Conservation (phyloP, 1,139 yeast species). For the Yamadazyma triangularis region DNA sequence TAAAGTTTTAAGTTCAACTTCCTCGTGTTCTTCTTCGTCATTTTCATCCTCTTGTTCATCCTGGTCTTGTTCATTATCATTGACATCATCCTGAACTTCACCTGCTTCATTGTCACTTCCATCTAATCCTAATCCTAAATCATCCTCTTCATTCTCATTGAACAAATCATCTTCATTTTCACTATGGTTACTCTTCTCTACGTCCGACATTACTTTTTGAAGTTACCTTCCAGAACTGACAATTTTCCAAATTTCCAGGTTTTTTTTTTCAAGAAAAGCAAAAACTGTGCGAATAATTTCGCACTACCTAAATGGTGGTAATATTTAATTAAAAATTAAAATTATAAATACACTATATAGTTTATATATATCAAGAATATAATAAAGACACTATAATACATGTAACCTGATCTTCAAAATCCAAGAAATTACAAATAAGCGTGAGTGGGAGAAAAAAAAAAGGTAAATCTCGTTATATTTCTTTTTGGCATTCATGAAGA, state of each 20-base stretch:
- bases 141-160: conserved; percentile 8
- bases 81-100: conserved; percentile 3
- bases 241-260: too few species aligned
- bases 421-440: too few species aligned
- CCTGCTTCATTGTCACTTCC: conserved; percentile 9
- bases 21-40: conserved; percentile 5
- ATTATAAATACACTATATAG: conserved; percentile 1
- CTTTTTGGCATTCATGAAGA: conserved; percentile 13
- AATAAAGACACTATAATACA: conserved; percentile 3
- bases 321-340: neutral
- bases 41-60: conserved; percentile 5
- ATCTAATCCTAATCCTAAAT: conserved; percentile 12
- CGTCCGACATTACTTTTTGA: conserved; percentile 9
- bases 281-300: too few species aligned
- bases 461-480: too few species aligned
- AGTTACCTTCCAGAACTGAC: too few species aligned
- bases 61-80: conserved; percentile 14
- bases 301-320: too few species aligned
- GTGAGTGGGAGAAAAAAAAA: too few species aligned
- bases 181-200: conserved; percentile 4
- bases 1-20: conserved; percentile 39
- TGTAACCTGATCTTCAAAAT: too few species aligned
- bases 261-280: too few species aligned
- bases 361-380: too few species aligned
- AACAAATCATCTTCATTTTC: conserved; percentile 3